A percentile compares a stretch with the other conserved stretches of the same genome.
Evolutionary conservation across 1,284 basidiomycete species (phyloP).

Genomic region (Cutaneotrichosporon daszewskae): DNA sequence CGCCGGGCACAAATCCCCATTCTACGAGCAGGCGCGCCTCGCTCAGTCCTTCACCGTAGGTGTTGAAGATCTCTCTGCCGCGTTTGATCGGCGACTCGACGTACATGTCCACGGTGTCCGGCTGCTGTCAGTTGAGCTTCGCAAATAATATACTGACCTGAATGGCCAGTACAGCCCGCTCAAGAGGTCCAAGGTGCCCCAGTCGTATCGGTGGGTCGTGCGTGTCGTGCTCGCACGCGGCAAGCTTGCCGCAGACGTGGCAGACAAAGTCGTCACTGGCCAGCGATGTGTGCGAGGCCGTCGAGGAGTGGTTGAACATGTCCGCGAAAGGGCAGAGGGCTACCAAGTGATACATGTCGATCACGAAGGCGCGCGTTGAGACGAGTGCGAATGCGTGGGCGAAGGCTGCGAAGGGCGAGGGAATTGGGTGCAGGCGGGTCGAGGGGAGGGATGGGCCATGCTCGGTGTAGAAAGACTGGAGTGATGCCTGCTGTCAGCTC

Average conservation of each 20-base stretch:
- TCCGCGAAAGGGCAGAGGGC: slow-evolving; percentile 87
- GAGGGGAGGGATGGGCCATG: slow-evolving; percentile 24
- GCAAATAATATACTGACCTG: too few species aligned
- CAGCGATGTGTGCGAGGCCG: slow-evolving; percentile 22
- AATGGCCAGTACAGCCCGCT: slow-evolving; percentile 7
- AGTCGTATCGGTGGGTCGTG: slow-evolving; percentile 21
- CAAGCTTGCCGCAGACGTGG: slow-evolving; percentile 65
- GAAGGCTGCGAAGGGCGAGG: slow-evolving; percentile 54
- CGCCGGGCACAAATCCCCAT: slow-evolving; percentile 64
- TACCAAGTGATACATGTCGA: slow-evolving; percentile 77
- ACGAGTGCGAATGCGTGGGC: slow-evolving; percentile 71
- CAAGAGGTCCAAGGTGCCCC: slow-evolving; percentile 20
- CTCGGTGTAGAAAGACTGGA: slow-evolving; percentile 29
- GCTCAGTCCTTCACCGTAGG: slow-evolving; percentile 65
- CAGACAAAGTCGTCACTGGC: slow-evolving; percentile 82
- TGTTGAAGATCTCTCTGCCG: slow-evolving; percentile 70
- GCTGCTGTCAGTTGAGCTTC: too few species aligned
- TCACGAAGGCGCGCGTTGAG: slow-evolving; percentile 77
- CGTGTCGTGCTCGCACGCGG: slow-evolving; percentile 66
- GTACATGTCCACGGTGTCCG: slow-evolving; percentile 43
- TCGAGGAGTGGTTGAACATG: slow-evolving; percentile 69
- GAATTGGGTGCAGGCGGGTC: slow-evolving; percentile 16
- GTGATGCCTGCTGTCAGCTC: slow-evolving; percentile 27
- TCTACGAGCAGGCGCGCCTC: slow-evolving; percentile 65
- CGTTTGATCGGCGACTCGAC: slow-evolving; percentile 34